phyloP scores from a whole-genome alignment of 176 grass and related monocot species.

The Lolium rigidum region DNA sequence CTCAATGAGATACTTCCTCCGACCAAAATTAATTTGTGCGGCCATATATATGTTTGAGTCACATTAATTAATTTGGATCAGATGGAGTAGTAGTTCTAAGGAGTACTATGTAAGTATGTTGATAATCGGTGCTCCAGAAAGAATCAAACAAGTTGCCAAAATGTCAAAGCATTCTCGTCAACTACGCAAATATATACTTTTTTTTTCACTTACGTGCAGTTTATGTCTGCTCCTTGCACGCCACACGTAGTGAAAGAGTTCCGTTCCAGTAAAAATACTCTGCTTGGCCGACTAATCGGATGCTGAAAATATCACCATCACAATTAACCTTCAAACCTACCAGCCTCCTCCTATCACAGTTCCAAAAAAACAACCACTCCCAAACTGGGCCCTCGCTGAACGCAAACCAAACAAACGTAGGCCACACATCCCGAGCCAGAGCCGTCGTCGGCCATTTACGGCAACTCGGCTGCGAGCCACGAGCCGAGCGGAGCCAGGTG shows the following conservation, averaged over 20 bases:
- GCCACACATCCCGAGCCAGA: not conserved
- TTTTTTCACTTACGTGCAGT: too few relatives aligned
- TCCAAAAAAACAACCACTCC: constrained; percentile 16
- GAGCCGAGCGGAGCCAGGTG: constrained; percentile 23
- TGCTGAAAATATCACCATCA: constrained; percentile 23
- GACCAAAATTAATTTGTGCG: too few relatives aligned
- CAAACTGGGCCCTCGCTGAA: not conserved
- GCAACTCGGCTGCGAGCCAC: not conserved
- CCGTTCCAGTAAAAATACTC: not conserved
- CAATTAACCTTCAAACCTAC: not conserved
- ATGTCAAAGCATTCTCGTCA: too few relatives aligned
- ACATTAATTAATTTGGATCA: too few relatives aligned
- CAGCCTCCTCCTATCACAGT: constrained; percentile 14
- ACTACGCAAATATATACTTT: too few relatives aligned
- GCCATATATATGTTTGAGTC: too few relatives aligned
- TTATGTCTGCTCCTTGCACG: too few relatives aligned
- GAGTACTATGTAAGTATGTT: too few relatives aligned
- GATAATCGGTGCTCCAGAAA: too few relatives aligned
- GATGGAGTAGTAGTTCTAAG: too few relatives aligned
- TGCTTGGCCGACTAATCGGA: not conserved
- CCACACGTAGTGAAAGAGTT: too few relatives aligned
- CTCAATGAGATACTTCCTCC: too few relatives aligned
- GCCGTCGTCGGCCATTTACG: not conserved
- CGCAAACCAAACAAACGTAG: not conserved
- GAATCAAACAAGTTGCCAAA: not conserved